These are phyloP conservation scores for Stephanocyclus meneghinianus DNA, from an alignment of 352 stramenopile genomes.

Conservation along the genomic window DNA sequence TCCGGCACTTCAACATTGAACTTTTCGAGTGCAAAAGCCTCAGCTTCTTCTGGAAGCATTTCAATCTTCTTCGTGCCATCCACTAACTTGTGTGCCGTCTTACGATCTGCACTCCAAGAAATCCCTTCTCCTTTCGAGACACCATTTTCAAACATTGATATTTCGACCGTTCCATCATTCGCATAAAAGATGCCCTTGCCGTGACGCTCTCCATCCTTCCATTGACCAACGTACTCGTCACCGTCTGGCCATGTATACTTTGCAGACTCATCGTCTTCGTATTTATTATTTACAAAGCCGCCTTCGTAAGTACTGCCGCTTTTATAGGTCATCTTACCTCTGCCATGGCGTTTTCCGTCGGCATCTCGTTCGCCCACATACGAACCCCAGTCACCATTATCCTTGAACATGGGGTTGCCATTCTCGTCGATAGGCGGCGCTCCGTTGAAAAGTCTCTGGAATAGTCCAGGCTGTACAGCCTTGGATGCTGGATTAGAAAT, in stretches of 20 bases:
- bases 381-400: conserved; percentile 37
- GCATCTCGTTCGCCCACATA: conserved; percentile 32
- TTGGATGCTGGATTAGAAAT: not conserved
- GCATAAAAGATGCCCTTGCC: conserved; percentile 33
- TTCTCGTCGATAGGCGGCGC: not conserved
- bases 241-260: conserved; percentile 42
- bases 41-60: conserved; percentile 22
- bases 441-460: not conserved
- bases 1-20: conserved; percentile 28
- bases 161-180: conserved; percentile 30
- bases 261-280: conserved; percentile 31
- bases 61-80: conserved; percentile 37
- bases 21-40: conserved; percentile 33
- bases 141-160: conserved; percentile 36
- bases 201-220: conserved; percentile 41
- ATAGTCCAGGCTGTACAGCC: conserved; percentile 7
- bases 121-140: conserved; percentile 32
- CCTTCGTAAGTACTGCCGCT: conserved; percentile 41
- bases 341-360: conserved; percentile 30
- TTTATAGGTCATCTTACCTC: conserved; percentile 48
- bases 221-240: conserved; percentile 38
- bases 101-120: conserved; percentile 30
- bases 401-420: conserved; percentile 24
- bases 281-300: conserved; percentile 45
- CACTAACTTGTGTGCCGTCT: conserved; percentile 24